Base-by-base conservation (phyloP, 2,329 filamentous ascomycete species). In the Phialocephala subalpina region DNA sequence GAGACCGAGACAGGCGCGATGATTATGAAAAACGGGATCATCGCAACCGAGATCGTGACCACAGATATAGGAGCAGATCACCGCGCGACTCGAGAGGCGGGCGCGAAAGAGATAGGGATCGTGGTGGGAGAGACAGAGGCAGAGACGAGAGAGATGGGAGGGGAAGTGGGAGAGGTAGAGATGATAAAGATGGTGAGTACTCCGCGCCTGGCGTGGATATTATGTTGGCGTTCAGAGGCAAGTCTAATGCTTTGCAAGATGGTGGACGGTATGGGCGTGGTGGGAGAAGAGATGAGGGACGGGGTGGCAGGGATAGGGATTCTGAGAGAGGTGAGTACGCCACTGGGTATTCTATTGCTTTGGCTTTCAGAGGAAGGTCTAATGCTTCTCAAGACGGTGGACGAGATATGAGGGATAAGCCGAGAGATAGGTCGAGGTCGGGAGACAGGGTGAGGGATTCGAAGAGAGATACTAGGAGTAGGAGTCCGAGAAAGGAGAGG, bases 31-130 rank as follows among this genome's bases (percentile, higher is more conserved):
- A 72, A 65, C 77, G 74, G 33, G 75, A 76, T 9, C 76, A 79
- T 58, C 73, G 73, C 42, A 64, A 72, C 42, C 65, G 72, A 12
- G 74, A 69, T n/a, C 70, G 75, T 60, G 73, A 79, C 33, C 73
- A 77, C n/a, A 78, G 80, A 63, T 75, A 77, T 61, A 67, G 75
- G 57, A 75, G 73, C 63, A 66, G 75, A 2, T 76, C 74, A 18
- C 75, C 73, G 8, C 69, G 64, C 27, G 73, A 70, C 55, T 58
- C 60, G 25, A 70, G 67, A 57, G 65, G 60, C 12, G 65, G 65
- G 33, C 76, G 80, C 62, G 78, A 61, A 4, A 66, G 72, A 63
- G 66, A 65, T 58, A 18, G 62, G 55, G 60, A 67, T 58, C 63
- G 71, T 49, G 69, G 63, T 3, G 58, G 58, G 33, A 62, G 64